Percentiles rank a stretch among this genome's conserved stretches.
These are phyloP conservation scores for Pharus latifolius DNA, from an alignment of 176 grass and related monocot species.

Conservation along the genomic window DNA sequence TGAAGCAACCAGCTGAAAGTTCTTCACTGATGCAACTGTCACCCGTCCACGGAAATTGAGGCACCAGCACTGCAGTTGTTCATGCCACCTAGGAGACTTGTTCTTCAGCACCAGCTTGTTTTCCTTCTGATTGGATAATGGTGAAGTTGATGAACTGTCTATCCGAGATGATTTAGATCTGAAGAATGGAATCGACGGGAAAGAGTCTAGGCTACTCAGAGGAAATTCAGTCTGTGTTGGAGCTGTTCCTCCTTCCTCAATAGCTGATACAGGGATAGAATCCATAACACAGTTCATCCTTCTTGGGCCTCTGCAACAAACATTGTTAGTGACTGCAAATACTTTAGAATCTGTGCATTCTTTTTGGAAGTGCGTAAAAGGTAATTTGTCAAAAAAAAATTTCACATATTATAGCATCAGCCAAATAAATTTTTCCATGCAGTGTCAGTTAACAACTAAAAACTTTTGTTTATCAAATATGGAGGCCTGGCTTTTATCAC, in stretches of 20 bases:
- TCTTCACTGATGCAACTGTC: conserved; percentile 96
- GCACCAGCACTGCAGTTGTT: conserved; percentile 98
- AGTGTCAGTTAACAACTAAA: conserved; percentile 1
- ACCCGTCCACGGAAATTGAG: conserved; percentile 91
- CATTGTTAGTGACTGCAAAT: neutral
- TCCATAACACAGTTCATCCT: conserved; percentile 98
- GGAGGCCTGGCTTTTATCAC: neutral
- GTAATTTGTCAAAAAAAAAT: too few species aligned
- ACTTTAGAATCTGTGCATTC: neutral
- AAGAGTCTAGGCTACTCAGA: conserved; percentile 48
- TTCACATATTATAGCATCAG: neutral
- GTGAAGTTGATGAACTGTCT: conserved; percentile 25
- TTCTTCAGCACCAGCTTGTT: conserved; percentile 68
- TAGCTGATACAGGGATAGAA: conserved; percentile 78
- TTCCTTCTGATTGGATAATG: conserved; percentile 32
- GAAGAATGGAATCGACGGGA: conserved; percentile 67
- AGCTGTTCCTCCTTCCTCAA: conserved; percentile 61
- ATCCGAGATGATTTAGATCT: conserved; percentile 69
- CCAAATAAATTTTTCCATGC: neutral
- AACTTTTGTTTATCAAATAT: neutral
- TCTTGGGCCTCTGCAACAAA: conserved; percentile 73
- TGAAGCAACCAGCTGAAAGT: conserved; percentile 93
- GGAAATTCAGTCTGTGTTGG: conserved; percentile 77
- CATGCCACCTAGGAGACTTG: conserved; percentile 95
- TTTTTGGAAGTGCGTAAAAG: too few species aligned